phyloP scores from a whole-genome alignment of 2,329 filamentous ascomycete species.

The Berkeleyomyces rouxiae region DNA sequence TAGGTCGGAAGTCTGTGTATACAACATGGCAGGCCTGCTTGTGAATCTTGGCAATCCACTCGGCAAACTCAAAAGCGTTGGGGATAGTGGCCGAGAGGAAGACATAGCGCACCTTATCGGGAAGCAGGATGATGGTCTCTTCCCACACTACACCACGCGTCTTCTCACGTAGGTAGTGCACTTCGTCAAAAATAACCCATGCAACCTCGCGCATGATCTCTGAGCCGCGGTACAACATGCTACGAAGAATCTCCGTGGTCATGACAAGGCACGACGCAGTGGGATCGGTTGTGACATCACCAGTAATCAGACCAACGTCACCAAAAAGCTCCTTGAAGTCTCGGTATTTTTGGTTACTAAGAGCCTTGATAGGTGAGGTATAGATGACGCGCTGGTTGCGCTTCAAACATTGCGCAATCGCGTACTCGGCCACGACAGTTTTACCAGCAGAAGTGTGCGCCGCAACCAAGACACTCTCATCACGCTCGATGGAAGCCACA shows the following conservation, averaged over 20 bases:
- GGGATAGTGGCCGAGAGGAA: conserved; percentile 97
- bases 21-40: conserved; percentile 96
- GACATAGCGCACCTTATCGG: conserved; percentile 97
- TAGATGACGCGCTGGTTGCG: conserved; percentile 98
- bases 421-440: conserved; percentile 95
- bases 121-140: conserved; percentile 93
- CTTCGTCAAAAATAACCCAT: conserved; percentile 97
- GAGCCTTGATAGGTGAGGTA: conserved; percentile 94
- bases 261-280: conserved; percentile 96
- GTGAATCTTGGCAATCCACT: conserved; percentile 98
- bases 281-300: conserved; percentile 97
- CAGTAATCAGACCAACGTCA: conserved; percentile 95
- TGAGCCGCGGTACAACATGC: conserved; percentile 93
- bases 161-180: conserved; percentile 96
- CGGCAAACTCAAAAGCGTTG: conserved; percentile 97
- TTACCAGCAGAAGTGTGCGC: conserved; percentile 96
- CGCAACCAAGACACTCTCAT: conserved; percentile 91
- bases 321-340: conserved; percentile 93
- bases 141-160: conserved; percentile 94
- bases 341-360: conserved; percentile 97
- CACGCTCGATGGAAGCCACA: conserved; percentile 84
- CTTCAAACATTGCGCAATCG: conserved; percentile 91
- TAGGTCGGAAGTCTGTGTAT: conserved; percentile 95
- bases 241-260: conserved; percentile 98
- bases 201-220: conserved; percentile 99